Base-by-base conservation (phyloP, 2,329 filamentous ascomycete species). In the Xylaria sp. region DNA sequence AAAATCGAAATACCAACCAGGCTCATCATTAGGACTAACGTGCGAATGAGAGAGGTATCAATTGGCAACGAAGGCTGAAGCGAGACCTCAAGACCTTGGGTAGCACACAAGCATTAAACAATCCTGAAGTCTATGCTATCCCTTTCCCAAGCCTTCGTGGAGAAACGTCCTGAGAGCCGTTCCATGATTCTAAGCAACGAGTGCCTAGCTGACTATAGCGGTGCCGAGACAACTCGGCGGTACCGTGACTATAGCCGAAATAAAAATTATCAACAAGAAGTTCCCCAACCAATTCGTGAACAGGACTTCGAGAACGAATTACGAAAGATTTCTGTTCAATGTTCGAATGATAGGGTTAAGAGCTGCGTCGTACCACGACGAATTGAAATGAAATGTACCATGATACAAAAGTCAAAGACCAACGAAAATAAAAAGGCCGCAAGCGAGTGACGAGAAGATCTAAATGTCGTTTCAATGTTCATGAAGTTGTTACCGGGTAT, bases 381-480 rank as follows among this genome's bases (percentile, higher is more conserved):
- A 48, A 46, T 62, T 46, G 60, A 73, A 71, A 32, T 60, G 61
- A 62, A 66, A 63, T 58, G 68, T 57, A 64, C 18, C 55, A 60
- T 60, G 66, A 65, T 67, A 58, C 52, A 71, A 71, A 71, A 70
- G 62, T 63, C 63, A 69, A 70, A 73, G 61, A 65, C 48, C 61
- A 67, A 58, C 28, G 62, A 66, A 73, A 71, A 72, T 68, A 71
- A 75, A 71, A 66, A 65, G 60, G 69, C 76, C 73, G 71, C 73
- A 75, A 80, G 70, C 69, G 78, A 80, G 74, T 74, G 78, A 77
- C 68, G 73, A 79, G 78, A 80, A 79, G 65, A 41, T 68, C 64
- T 72, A 71, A 73, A 68, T 74, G 69, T 75, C 71, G 59, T 75
- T 75, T 70, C 70, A 60, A 70, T 68, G 65, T 75, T 77, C 76